Evolutionary conservation across 1,284 basidiomycete species (phyloP), one percentile per base, ranked within the genome.

Genomic region (Rhodotorula sp.): DNA sequence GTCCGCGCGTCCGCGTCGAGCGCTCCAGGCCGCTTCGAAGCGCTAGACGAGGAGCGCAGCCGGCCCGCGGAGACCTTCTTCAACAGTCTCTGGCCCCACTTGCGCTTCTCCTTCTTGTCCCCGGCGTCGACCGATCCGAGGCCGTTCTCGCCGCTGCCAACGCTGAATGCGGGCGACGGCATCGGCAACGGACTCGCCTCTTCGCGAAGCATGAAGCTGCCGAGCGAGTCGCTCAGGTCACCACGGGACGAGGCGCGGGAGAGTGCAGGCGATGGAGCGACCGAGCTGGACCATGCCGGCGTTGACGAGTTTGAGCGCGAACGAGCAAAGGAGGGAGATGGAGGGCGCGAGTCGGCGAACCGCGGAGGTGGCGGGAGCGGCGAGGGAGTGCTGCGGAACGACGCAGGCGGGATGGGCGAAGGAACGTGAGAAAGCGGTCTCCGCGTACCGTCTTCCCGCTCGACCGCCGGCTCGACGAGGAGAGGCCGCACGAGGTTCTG

Each of bases 401-500:
- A 56, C n/a, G 36, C 53, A 3, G 39, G 32, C 44, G 11, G 30
- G 17, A 36, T 46, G 55, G 36, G 24, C 17, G 30, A 20, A 29
- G 32, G 44, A 7, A 22, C 32, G 64, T 22, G 29, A 4, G 22
- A 22, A 19, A 32, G n/a, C 13, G 53, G 27, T 5, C 30, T 29
- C 53, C 17, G 24, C 11, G 53, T 19, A 20, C 29, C 30, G 5
- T 19, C 53, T 19, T 32, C 56, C 29, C 48, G 49, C 48, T 49
- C 48, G n/a, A 46, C 53, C 36, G 60, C 22, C 13, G 51, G 47
- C 5, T 48, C 24, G 10, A 53, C 15, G 29, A 76, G 58, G 20
- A 76, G 60, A 4, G 93, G 92, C 67, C 90, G 89, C 34, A 96
- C 88, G 64, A 99, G 84, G 44, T 89, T 88, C 77, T 88, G 87